Conservation (phyloP, 225 moss, liverwort and hornwort genomes). For the Straminergon stramineum region DNA sequence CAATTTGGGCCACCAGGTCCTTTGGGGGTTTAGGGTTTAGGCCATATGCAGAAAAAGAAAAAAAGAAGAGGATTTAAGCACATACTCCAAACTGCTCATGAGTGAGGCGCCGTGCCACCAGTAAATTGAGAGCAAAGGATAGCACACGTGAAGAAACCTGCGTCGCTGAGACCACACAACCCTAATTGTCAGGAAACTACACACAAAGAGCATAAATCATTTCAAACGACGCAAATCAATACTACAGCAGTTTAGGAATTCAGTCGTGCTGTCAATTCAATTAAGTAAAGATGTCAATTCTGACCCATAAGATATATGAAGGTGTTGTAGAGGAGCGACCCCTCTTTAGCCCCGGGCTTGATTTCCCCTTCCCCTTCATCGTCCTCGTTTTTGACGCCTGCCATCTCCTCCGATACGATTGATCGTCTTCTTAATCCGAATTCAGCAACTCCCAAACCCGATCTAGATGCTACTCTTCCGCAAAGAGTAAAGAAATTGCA, state of each 20-base stretch:
- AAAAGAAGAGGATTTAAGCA: neutral
- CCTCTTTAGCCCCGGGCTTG: conserved; percentile 52
- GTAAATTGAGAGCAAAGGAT: conserved; percentile 56
- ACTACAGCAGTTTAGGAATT: neutral
- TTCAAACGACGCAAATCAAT: neutral
- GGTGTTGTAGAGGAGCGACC: conserved; percentile 57
- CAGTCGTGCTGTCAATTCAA: neutral
- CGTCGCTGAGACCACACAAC: conserved; percentile 35
- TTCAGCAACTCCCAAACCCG: neutral
- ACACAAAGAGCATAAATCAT: neutral
- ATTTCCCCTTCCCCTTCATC: conserved; percentile 17
- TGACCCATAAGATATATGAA: conserved; percentile 59
- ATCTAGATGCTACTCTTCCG: neutral
- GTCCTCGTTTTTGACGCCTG: conserved; percentile 22
- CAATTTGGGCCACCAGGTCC: neutral
- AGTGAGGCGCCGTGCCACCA: conserved; percentile 75
- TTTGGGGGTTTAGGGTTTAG: neutral
- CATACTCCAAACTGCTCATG: conserved; percentile 72
- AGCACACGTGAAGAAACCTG: conserved; percentile 61
- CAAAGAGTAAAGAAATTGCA: neutral
- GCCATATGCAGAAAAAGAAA: neutral
- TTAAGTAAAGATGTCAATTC: neutral
- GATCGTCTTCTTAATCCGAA: neutral
- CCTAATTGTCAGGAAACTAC: neutral
- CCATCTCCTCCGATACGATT: conserved; percentile 14